phyloP scores from a whole-genome alignment of 129 eudicot genomes.

The Cynara cardunculus region DNA sequence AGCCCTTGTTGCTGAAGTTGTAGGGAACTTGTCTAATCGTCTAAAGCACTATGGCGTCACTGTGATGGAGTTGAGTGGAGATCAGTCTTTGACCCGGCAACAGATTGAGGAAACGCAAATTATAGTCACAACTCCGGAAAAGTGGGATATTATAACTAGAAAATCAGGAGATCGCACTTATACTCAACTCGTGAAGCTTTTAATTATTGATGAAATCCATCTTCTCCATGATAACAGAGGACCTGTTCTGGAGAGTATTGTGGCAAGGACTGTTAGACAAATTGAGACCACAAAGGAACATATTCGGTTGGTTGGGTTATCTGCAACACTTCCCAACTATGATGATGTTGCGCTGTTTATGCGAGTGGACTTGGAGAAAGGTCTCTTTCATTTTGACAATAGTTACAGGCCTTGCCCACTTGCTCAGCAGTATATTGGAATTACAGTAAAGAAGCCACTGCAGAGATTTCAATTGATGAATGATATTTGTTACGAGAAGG shows the following conservation, averaged over 20 bases:
- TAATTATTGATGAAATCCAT: slow-evolving; percentile 91
- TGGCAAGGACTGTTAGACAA: slow-evolving; percentile 90
- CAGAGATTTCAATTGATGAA: slow-evolving; percentile 95
- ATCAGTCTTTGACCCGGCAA: slow-evolving; percentile 79
- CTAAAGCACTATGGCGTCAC: slow-evolving; percentile 64
- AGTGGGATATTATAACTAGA: slow-evolving; percentile 96
- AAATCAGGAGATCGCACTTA: slow-evolving; percentile 94
- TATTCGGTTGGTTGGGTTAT: slow-evolving; percentile 89
- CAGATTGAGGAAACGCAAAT: slow-evolving; percentile 94
- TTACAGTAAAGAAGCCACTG: slow-evolving; percentile 82
- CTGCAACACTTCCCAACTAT: slow-evolving; percentile 87
- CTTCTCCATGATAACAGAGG: slow-evolving; percentile 95
- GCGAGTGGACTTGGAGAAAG: slow-evolving; percentile 62
- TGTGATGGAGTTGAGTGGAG: slow-evolving; percentile 96
- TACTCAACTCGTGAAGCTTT: slow-evolving; percentile 84
- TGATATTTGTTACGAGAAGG: slow-evolving; percentile 88
- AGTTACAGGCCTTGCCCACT: slow-evolving; percentile 93
- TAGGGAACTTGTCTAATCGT: slow-evolving; percentile 83
- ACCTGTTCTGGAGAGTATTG: slow-evolving; percentile 92
- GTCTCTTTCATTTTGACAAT: slow-evolving; percentile 82
- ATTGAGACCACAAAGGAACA: slow-evolving; percentile 92
- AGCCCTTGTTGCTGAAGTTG: slow-evolving; percentile 95
- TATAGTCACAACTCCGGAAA: slow-evolving; percentile 95
- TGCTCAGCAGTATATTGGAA: slow-evolving; percentile 93
- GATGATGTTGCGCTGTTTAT: slow-evolving; percentile 79